Evolutionary conservation across 2,329 filamentous ascomycete species (phyloP), one percentile per base, ranked within the genome.

Genomic region (Zasmidium angulare): DNA sequence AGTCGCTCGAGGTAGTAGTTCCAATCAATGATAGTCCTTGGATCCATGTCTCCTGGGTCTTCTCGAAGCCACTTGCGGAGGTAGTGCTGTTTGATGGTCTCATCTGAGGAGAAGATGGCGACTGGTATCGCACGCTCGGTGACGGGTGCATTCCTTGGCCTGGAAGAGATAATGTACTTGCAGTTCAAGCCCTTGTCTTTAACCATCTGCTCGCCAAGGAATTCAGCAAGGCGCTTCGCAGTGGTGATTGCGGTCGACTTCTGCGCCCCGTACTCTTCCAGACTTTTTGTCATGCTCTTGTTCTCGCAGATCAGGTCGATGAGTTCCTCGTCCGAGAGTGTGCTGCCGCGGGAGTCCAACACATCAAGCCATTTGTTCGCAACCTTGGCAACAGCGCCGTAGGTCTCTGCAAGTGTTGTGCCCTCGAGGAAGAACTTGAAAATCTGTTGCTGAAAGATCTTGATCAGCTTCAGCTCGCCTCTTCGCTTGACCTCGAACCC

Each of bases 271-370:
- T 99, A 99, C 76, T 99, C 96, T 66, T 97, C 93, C 1, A 99
- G 80, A 0, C 95, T 96, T 78, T 99, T 99, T 19, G 88, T 84
- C 95, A 99, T 99, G 79, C 86, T 98, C 79, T 96, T 89, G 78
- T 99, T 99, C 75, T 99, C 95, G 52, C 92, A 97, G 86, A 99
- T 99, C n/a, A 99, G 87, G 70, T 99, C 93, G 75, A 99, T 98
- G 46, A 99, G 84, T 72, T 99, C 95, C 73, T 98, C 93, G 67
- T 99, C 93, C 0, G 93, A 93, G 14, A 99, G 80, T 1, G 93
- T 98, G 2, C 88, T 84, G 17, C 96, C 95, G 66, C 91, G 93
- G 69, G 86, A 90, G 71, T 98, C 86, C 29, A 99, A 79, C 2
- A 99, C 95, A 75, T 99, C 96, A 3, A 99, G 81, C 95, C 95